Evolutionary conservation across 345 rosid genomes (phyloP).

Genomic region (Psidium friedrichsthalianum): DNA sequence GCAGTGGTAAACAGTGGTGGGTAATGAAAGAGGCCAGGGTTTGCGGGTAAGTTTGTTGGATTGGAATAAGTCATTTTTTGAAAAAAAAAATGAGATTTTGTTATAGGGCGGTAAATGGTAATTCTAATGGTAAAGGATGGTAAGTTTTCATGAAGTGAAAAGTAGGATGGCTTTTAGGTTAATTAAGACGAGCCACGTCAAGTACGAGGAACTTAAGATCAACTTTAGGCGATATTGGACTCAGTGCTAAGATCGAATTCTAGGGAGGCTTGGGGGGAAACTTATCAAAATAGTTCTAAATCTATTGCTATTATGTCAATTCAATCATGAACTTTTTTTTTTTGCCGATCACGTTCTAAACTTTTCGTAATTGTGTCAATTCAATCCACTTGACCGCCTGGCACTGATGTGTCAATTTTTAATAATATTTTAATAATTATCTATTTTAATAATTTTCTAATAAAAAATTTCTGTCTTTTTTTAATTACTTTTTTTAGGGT

Average conservation of each 20-base stretch:
- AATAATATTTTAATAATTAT: no score
- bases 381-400: no score
- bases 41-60: neutral
- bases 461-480: no score
- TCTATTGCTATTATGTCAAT: no score
- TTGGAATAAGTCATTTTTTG: neutral
- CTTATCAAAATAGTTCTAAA: no score
- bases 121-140: neutral
- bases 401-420: no score
- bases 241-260: neutral
- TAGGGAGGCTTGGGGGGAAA: neutral
- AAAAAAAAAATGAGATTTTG: neutral
- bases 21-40: neutral
- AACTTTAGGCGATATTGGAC: neutral
- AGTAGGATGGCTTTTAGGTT: neutral
- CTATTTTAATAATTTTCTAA: no score
- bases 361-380: no score
- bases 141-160: neutral
- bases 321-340: no score
- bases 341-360: no score
- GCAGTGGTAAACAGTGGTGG: neutral
- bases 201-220: neutral
- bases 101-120: neutral
- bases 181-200: neutral
- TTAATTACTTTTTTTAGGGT: no score